phyloP scores from a whole-genome alignment of 805 yeast species.

The Metschnikowia picachoensis region DNA sequence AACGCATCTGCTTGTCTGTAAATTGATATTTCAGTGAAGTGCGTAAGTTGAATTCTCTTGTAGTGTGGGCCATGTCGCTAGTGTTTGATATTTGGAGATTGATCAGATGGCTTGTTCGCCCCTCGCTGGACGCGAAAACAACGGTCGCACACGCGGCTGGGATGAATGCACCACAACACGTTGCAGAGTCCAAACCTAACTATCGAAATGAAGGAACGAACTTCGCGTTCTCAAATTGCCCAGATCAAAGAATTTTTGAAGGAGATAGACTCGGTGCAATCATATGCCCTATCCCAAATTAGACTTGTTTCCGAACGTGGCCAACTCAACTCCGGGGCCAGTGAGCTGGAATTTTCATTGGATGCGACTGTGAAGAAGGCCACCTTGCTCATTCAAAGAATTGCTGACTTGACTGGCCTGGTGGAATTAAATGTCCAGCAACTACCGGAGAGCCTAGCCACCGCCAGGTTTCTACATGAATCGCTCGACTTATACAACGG shows the following conservation, averaged over 20 bases:
- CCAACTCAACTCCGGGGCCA: neutral
- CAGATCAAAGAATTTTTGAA: slow-evolving; percentile 1
- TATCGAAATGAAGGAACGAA: too few species aligned
- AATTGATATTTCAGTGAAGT: too few species aligned
- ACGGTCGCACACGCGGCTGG: too few species aligned
- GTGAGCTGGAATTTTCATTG: slow-evolving; percentile 17
- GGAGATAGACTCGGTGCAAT: slow-evolving; percentile 23
- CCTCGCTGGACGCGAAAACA: too few species aligned
- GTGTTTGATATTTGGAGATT: too few species aligned
- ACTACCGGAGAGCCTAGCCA: neutral
- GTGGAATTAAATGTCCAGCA: slow-evolving; percentile 12
- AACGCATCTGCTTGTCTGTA: too few species aligned
- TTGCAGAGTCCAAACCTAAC: too few species aligned
- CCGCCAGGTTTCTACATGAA: slow-evolving; percentile 3
- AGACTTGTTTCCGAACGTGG: neutral
- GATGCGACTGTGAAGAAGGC: slow-evolving; percentile 17
- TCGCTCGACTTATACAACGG: slow-evolving; percentile 19
- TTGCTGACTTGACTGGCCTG: slow-evolving; percentile 18
- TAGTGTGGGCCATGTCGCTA: too few species aligned
- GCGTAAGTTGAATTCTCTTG: too few species aligned
- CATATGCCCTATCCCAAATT: slow-evolving; percentile 18
- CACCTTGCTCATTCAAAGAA: slow-evolving; percentile 18
- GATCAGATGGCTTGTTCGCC: too few species aligned
- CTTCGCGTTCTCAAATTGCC: too few species aligned
- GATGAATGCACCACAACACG: too few species aligned